phyloP scores from a whole-genome alignment of 179 eudicot genomes.

The Vitellaria paradoxa region DNA sequence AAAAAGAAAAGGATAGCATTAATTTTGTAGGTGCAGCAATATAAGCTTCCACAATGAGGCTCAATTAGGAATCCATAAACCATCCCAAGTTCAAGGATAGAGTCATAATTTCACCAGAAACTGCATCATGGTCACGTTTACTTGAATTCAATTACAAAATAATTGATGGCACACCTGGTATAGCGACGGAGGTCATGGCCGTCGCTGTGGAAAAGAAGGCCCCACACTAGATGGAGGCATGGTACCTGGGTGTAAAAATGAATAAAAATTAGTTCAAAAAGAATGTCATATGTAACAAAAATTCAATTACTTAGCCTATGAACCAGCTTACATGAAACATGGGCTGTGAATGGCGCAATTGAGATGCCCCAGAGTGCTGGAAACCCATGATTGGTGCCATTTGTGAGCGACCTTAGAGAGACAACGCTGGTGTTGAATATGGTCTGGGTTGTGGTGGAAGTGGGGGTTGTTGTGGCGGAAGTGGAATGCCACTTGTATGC shows the following conservation, averaged over 20 bases:
- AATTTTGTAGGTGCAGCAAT: too few relatives aligned
- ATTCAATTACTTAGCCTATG: background rate
- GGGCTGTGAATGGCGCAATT: constrained; percentile 56
- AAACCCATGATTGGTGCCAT: constrained; percentile 57
- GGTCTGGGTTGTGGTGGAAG: constrained; percentile 63
- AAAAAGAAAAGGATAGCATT: too few relatives aligned
- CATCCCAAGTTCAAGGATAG: too few relatives aligned
- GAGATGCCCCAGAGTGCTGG: constrained; percentile 18
- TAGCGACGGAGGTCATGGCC: constrained; percentile 12
- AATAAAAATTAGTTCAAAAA: background rate
- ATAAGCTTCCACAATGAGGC: too few relatives aligned
- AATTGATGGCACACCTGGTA: constrained; percentile 60
- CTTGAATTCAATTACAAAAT: background rate
- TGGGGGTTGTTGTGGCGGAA: constrained; percentile 61
- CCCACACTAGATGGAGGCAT: constrained; percentile 39
- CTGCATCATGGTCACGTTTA: too few relatives aligned
- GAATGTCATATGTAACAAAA: background rate
- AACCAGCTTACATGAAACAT: constrained; percentile 62
- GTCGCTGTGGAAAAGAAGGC: constrained; percentile 20
- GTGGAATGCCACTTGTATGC: constrained; percentile 49
- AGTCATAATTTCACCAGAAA: too few relatives aligned
- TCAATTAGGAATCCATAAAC: too few relatives aligned
- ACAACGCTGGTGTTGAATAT: constrained; percentile 17
- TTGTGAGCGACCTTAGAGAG: constrained; percentile 57
- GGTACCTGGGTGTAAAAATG: constrained; percentile 45